These are phyloP conservation scores for Exophiala dermatitidis DNA, from an alignment of 2,329 filamentous ascomycete genomes.

Conservation along the genomic window DNA sequence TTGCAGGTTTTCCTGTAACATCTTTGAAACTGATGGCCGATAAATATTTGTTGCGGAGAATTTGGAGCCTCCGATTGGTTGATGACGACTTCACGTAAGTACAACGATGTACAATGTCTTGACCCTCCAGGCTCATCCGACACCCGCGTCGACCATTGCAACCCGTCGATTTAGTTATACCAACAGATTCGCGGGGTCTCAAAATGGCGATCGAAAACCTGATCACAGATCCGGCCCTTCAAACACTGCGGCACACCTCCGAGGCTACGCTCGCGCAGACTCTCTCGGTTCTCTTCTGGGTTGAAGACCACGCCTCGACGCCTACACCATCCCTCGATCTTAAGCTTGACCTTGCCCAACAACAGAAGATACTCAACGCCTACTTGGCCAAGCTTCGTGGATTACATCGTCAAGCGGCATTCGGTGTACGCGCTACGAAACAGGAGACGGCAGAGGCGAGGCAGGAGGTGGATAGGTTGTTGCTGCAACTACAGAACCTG, in stretches of 20 bases:
- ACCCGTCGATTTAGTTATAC: too few relatives aligned
- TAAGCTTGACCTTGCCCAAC: slow-evolving; percentile 57
- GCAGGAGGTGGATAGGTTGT: slow-evolving; percentile 83
- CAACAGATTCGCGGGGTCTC: background rate
- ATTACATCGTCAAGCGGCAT: slow-evolving; percentile 72
- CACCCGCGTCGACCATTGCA: too few relatives aligned
- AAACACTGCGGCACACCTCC: slow-evolving; percentile 64
- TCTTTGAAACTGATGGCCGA: slow-evolving; percentile 6
- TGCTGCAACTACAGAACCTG: slow-evolving; percentile 88
- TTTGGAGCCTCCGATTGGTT: background rate
- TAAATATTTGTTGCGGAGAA: slow-evolving; percentile 2
- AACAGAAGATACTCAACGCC: slow-evolving; percentile 73
- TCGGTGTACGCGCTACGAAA: slow-evolving; percentile 79
- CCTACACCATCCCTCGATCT: slow-evolving; percentile 43
- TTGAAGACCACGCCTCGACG: slow-evolving; percentile 45
- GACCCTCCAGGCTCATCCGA: too few relatives aligned
- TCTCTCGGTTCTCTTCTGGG: slow-evolving; percentile 50
- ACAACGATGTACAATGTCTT: too few relatives aligned
- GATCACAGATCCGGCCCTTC: slow-evolving; percentile 59
- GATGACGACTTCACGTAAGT: background rate
- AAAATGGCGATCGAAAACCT: slow-evolving; percentile 51
- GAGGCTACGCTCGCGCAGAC: slow-evolving; percentile 66
- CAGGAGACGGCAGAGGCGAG: slow-evolving; percentile 75
- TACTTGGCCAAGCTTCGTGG: slow-evolving; percentile 74
- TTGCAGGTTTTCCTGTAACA: slow-evolving; percentile 5